Evolutionary conservation across 2,329 filamentous ascomycete species (phyloP).

Genomic region (Aspergillus fructus): DNA sequence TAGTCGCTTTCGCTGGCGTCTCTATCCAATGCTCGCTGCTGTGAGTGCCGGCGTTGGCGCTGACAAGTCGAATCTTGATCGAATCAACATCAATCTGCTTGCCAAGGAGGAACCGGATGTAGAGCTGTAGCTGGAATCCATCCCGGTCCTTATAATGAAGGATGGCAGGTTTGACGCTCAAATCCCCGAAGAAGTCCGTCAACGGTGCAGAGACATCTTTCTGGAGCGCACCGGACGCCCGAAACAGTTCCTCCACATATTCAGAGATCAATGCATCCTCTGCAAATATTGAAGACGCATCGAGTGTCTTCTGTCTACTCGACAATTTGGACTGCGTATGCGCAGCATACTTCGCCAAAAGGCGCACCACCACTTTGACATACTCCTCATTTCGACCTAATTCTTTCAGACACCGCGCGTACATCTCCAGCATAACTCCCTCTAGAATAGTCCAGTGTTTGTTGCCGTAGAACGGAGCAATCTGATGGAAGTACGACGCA

Average conservation of each 20-base stretch:
- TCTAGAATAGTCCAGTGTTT: conserved; percentile 78
- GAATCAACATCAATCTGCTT: conserved; percentile 68
- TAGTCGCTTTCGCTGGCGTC: conserved; percentile 42
- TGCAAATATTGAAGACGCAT: conserved; percentile 30
- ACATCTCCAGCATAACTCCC: conserved; percentile 80
- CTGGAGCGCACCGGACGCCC: conserved; percentile 50
- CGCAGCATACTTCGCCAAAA: conserved; percentile 48
- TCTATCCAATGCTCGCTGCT: conserved; percentile 68
- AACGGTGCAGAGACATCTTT: conserved; percentile 68
- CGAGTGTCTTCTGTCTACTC: conserved; percentile 28
- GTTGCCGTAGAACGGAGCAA: conserved; percentile 76
- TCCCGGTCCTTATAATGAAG: conserved; percentile 70
- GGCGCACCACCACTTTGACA: conserved; percentile 69
- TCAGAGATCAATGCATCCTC: conserved; percentile 32
- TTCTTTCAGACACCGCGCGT: conserved; percentile 76
- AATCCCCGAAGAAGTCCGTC: conserved; percentile 69
- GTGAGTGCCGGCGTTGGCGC: conserved; percentile 42
- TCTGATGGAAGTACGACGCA: conserved; percentile 72
- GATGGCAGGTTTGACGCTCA: conserved; percentile 68
- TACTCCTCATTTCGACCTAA: conserved; percentile 77
- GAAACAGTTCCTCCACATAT: conserved; percentile 45
- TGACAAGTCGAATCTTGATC: conserved; percentile 63
- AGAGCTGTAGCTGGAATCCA: conserved; percentile 69
- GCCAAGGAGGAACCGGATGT: conserved; percentile 69
- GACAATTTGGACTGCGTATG: conserved; percentile 34